Conservation (phyloP, 2,329 filamentous ascomycete species). For the Colletotrichum aenigma region DNA sequence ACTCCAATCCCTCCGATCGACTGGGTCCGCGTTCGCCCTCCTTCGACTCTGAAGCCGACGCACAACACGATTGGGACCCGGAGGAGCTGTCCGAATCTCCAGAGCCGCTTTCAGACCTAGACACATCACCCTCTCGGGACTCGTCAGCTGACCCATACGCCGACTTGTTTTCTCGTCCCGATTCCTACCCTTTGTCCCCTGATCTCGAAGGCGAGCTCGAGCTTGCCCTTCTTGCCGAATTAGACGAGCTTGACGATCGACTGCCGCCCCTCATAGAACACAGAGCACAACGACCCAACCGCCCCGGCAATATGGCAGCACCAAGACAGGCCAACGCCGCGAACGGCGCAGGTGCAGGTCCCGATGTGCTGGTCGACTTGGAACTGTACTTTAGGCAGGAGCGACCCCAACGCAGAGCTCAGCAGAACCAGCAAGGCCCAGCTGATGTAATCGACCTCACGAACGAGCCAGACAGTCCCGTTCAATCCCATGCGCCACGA, state of each 20-base stretch:
- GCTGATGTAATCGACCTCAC: slow-evolving; percentile 54
- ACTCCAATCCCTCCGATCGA: neutral
- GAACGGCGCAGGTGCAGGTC: neutral
- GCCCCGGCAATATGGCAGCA: neutral
- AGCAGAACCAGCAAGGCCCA: neutral
- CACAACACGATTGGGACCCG: neutral
- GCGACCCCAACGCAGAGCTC: neutral
- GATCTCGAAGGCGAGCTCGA: slow-evolving; percentile 15
- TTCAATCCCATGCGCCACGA: slow-evolving; percentile 16
- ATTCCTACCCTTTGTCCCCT: slow-evolving; percentile 7
- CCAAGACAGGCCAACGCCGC: neutral
- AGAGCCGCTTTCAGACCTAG: neutral
- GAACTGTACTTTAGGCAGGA: slow-evolving; percentile 21
- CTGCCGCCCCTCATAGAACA: neutral
- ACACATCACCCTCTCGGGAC: neutral
- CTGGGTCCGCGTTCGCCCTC: neutral
- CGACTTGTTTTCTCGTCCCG: neutral
- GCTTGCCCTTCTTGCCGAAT: slow-evolving; percentile 15
- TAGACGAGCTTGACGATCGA: neutral
- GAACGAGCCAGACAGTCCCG: slow-evolving; percentile 52
- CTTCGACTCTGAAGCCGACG: slow-evolving; percentile 8
- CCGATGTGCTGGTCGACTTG: slow-evolving; percentile 30
- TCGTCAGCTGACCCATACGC: neutral
- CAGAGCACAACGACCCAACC: neutral
- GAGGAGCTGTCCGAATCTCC: neutral